These are phyloP conservation scores for Leptosphaerulina australis DNA, from an alignment of 2,329 filamentous ascomycete genomes.

Conservation along the genomic window DNA sequence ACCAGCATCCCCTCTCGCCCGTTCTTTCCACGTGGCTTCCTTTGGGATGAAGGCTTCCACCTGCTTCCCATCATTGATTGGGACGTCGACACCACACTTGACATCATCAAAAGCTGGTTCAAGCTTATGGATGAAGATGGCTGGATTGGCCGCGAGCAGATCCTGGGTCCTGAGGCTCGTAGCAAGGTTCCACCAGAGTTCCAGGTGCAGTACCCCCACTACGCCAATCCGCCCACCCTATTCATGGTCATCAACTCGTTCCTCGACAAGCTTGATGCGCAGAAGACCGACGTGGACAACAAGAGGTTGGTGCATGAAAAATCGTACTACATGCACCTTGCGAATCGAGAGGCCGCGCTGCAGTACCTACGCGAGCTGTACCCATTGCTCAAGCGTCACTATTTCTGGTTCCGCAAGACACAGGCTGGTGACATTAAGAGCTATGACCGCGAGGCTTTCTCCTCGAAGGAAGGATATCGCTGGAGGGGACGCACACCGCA, in stretches of 20 bases:
- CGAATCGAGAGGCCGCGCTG: conserved; percentile 70
- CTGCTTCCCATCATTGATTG: conserved; percentile 89
- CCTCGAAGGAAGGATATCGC: conserved; percentile 88
- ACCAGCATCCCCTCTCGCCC: conserved; percentile 89
- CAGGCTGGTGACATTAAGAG: conserved; percentile 88
- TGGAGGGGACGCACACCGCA: conserved; percentile 89
- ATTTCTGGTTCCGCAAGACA: conserved; percentile 92
- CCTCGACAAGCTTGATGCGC: conserved; percentile 73
- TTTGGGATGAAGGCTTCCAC: conserved; percentile 99
- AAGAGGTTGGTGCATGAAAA: conserved; percentile 46
- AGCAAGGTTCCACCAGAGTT: conserved; percentile 95
- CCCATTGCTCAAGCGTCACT: conserved; percentile 85
- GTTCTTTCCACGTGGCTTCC: conserved; percentile 94
- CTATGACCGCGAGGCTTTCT: conserved; percentile 89
- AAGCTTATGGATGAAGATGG: conserved; percentile 94
- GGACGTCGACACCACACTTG: conserved; percentile 82
- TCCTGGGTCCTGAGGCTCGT: conserved; percentile 86
- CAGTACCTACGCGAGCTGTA: conserved; percentile 79
- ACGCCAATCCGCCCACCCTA: conserved; percentile 93
- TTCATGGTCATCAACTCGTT: conserved; percentile 88
- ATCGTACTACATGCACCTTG: conserved; percentile 67
- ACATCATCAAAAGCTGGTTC: conserved; percentile 95
- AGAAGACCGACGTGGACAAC: conserved; percentile 42
- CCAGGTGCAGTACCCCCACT: conserved; percentile 94
- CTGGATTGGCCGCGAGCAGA: conserved; percentile 97